Conservation (phyloP, 176 grass and related monocot genomes). For the Carex parvula region DNA sequence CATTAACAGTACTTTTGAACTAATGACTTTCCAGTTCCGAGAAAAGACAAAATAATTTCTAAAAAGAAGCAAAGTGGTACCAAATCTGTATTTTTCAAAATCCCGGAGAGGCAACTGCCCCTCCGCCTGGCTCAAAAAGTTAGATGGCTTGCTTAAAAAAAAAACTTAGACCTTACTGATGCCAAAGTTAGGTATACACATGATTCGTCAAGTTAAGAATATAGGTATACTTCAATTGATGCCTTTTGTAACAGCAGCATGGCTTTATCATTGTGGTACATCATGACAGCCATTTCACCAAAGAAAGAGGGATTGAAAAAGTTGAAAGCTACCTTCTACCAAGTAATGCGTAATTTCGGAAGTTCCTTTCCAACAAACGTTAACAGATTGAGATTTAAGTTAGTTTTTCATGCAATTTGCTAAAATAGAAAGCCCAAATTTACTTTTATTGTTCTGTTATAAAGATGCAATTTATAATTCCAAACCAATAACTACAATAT, state of each 20-base stretch:
- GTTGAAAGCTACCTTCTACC: conserved; percentile 11
- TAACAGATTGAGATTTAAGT: neutral
- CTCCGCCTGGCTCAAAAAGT: too few species aligned
- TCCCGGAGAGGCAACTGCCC: too few species aligned
- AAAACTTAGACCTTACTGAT: too few species aligned
- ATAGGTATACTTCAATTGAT: neutral
- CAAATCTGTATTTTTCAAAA: too few species aligned
- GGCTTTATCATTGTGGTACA: neutral
- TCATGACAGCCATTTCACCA: neutral
- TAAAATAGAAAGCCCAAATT: neutral
- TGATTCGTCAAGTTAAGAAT: neutral
- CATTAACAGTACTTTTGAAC: too few species aligned
- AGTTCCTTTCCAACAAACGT: neutral
- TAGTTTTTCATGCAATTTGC: neutral
- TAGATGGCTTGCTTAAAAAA: too few species aligned
- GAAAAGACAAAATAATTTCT: rapidly evolving
- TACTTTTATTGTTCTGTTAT: neutral
- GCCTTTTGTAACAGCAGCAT: neutral
- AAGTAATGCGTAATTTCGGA: neutral
- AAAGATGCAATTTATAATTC: too few species aligned
- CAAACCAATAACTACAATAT: too few species aligned
- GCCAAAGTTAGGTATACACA: neutral
- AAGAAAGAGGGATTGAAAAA: neutral
- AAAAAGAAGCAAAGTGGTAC: too few species aligned
- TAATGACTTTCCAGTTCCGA: too few species aligned